Evolutionary conservation across 441 rosid genomes (phyloP).

Genomic region (Bruguiera hainesii): DNA sequence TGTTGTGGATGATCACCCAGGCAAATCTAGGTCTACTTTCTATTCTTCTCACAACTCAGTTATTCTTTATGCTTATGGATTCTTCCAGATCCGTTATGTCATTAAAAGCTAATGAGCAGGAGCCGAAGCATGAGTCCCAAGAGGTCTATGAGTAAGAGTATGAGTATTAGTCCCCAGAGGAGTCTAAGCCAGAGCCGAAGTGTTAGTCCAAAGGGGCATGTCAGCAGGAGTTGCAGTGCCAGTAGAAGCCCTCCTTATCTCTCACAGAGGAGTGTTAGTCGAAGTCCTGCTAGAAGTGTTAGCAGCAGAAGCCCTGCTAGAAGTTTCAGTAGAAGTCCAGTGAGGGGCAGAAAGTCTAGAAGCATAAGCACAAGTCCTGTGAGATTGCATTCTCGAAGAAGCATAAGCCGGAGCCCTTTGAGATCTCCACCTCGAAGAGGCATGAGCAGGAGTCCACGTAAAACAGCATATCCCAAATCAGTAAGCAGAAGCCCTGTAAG

Average conservation of each 20-base stretch:
- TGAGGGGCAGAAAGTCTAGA: slow-evolving; percentile 36
- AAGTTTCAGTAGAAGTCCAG: slow-evolving; percentile 57
- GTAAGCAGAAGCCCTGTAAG: slow-evolving; percentile 27
- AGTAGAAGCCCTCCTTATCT: slow-evolving; percentile 59
- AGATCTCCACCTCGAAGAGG: slow-evolving; percentile 24
- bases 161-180: slow-evolving; percentile 70
- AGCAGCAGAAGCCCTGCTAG: slow-evolving; percentile 51
- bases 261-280: slow-evolving; percentile 47
- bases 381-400: slow-evolving; percentile 27
- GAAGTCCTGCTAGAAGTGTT: slow-evolving; percentile 56
- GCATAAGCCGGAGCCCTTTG: slow-evolving; percentile 34
- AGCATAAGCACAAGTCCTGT: slow-evolving; percentile 38
- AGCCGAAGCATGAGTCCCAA: slow-evolving; percentile 87
- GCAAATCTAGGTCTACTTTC: slow-evolving; percentile 83
- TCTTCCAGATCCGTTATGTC: slow-evolving; percentile 45
- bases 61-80: slow-evolving; percentile 40
- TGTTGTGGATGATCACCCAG: slow-evolving; percentile 72
- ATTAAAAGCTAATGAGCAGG: slow-evolving; percentile 65
- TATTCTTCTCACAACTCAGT: slow-evolving; percentile 39
- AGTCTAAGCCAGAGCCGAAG: slow-evolving; percentile 65
- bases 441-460: slow-evolving; percentile 19
- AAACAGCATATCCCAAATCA: slow-evolving; percentile 22
- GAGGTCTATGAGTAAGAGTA: slow-evolving; percentile 71
- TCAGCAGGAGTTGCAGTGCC: slow-evolving; percentile 51
- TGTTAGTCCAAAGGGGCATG: slow-evolving; percentile 46